Base-by-base conservation (phyloP, 1,139 yeast species). In the Zygosaccharomyces sapae region DNA sequence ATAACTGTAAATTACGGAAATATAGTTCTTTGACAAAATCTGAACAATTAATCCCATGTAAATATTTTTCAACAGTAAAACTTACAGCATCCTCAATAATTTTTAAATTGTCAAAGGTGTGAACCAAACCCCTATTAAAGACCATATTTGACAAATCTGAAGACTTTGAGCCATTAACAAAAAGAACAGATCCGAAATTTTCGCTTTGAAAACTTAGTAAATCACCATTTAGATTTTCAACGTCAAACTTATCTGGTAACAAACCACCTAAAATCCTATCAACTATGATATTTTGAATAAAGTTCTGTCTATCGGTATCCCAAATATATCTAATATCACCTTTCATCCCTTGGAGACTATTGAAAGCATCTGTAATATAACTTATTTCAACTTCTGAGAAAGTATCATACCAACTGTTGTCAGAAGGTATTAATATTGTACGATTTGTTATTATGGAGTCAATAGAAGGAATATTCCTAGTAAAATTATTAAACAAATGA, bases 51-150 rank as follows among this genome's bases (percentile, higher is more conserved):
- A 89, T 67, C 0, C 95, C 96, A 56, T 77, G 74, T 6, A 90
- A 69, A 45, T 86, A 80, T 61, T 84, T 88, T 54, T 84, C 74
- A 0, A 90, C 85, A n/a, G 81, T 80, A 67, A 86, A 79, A 0
- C 68, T 65, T 5, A 73, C 61, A 9, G 71, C 55, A 1, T 67
- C 56, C 0, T 63, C 49, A 37, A 79, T 66, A 48, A 77, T 67
- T 19, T 67, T 47, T 12, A 68, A 38, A 18, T 67, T 56, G 20
- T 70, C 63, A 57, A 84, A 81, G 3, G 79, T 61, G 61, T 89
- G 92, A 0, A 84, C 61, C 0, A 85, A 63, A 0, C 89, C 92
- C 62, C 83, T 79, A 1, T 80, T 67, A 4, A 80, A 69, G 0
- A 83, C 61, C 12, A 73, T 58, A 47, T 81, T 77, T 1, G 76